These are phyloP conservation scores for Linnemannia exigua DNA, from an alignment of 192 early-diverging fungal species.

Conservation along the genomic window DNA sequence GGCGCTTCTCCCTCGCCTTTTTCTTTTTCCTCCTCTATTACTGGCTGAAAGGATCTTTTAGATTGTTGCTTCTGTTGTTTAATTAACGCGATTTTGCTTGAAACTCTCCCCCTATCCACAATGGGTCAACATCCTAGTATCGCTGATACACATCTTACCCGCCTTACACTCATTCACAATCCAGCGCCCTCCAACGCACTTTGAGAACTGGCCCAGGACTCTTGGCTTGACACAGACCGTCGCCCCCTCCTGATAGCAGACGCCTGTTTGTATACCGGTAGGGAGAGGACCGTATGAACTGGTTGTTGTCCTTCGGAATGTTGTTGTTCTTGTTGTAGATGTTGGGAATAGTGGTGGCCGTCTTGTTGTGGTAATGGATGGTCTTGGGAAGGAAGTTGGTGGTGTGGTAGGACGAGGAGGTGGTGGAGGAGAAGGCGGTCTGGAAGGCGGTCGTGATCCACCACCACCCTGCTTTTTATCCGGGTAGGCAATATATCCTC, in stretches of 20 bases:
- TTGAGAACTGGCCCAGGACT: constrained; percentile 8
- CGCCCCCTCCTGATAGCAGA: constrained; percentile 9
- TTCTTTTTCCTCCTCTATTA: too few species aligned
- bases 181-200: constrained; percentile 20
- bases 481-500: constrained; percentile 16
- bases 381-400: too few species aligned
- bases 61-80: too few species aligned
- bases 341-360: neutral
- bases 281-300: neutral
- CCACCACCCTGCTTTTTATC: neutral
- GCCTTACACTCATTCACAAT: constrained; percentile 19
- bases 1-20: too few species aligned
- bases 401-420: neutral
- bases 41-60: too few species aligned
- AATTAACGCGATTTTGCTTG: too few species aligned
- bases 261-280: constrained; percentile 13
- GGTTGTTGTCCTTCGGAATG: neutral
- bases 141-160: constrained; percentile 2
- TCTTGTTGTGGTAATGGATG: neutral
- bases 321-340: neutral
- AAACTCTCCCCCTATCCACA: too few species aligned
- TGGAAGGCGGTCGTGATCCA: neutral
- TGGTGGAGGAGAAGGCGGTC: neutral
- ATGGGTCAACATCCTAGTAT: constrained; percentile 14
- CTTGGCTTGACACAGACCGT: constrained; percentile 19